Evolutionary conservation across 1,284 basidiomycete species (phyloP), one percentile per base, ranked within the genome.

Genomic region (Fomes fomentarius): DNA sequence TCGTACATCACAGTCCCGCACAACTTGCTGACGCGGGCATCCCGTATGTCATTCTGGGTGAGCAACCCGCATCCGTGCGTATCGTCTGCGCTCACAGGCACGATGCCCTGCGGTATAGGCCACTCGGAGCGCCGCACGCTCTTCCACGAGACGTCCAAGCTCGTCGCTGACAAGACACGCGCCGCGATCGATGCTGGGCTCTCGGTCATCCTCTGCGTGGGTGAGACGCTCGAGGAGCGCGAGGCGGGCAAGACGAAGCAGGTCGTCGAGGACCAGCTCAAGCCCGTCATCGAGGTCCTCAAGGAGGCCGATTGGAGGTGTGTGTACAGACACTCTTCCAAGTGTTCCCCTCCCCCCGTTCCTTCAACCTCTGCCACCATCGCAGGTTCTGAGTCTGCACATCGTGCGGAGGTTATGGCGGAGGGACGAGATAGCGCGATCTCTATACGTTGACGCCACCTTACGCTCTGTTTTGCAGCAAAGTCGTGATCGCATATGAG

Each of bases 121-220:
- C 96, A 99, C 81, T 98, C 95, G 43, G 97, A 99, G 75, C 91
- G 97, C 63, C 89, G 96, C 55, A 90, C 91, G 4, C 74, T 97
- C 63, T 99, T 99, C 81, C 81, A 87, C 70, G 97, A 99, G 73
- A 83, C 85, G 21, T 94, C 94, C 61, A 84, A 84, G 57, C 66
- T 91, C 51, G 89, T 98, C 57, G 96, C 93, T 15, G 78, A 83
- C 60, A 99, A 98, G 83, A 94, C 92, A 59, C 81, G 84, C 63
- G 87, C 87, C 4, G 92, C 95, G 9, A 75, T 97, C 60, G 84
- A 84, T 47, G 77, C 81, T 1, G 82, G 81, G 9, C 81, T 98
- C 62, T 88, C 83, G 56, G 92, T 98, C 63, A 98, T 99, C 68
- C 89, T 97, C 61, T 99, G 96, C 76, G 87, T 98, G 57, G 97